Percentiles rank a stretch among this genome's conserved stretches.
phyloP scores from a whole-genome alignment of 192 early-diverging fungal species.

The Thamnidium elegans region DNA sequence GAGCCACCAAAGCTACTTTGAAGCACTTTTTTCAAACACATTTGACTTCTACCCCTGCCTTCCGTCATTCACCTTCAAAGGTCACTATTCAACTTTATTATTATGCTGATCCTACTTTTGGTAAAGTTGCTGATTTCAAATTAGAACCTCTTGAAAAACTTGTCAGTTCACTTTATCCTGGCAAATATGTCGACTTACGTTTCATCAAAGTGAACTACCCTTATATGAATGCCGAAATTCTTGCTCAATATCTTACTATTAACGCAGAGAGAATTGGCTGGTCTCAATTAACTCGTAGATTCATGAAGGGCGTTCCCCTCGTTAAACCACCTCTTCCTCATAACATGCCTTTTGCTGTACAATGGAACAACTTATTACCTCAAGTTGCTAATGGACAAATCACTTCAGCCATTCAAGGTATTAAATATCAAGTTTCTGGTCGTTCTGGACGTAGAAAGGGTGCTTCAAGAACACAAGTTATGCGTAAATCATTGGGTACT shows the following conservation, averaged over 20 bases:
- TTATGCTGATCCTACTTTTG: conserved; percentile 35
- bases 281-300: conserved; percentile 37
- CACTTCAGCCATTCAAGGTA: conserved; percentile 39
- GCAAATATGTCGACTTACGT: conserved; percentile 38
- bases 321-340: conserved; percentile 39
- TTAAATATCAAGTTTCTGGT: conserved; percentile 41
- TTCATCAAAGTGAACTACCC: conserved; percentile 36
- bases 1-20: conserved; percentile 28
- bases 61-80: conserved; percentile 35
- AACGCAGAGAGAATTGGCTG: conserved; percentile 34
- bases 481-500: conserved; percentile 40
- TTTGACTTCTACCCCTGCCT: conserved; percentile 38
- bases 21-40: conserved; percentile 41
- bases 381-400: conserved; percentile 30
- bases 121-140: conserved; percentile 23
- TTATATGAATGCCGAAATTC: conserved; percentile 42
- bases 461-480: conserved; percentile 31
- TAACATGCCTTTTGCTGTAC: conserved; percentile 31
- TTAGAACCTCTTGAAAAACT: conserved; percentile 37
- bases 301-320: conserved; percentile 38
- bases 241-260: conserved; percentile 38
- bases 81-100: conserved; percentile 43
- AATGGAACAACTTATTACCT: conserved; percentile 40
- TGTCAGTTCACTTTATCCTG: conserved; percentile 29
- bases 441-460: conserved; percentile 37